These are phyloP conservation scores for Xerophyta viscosa DNA, from an alignment of 106 monocot genomes.

Conservation along the genomic window DNA sequence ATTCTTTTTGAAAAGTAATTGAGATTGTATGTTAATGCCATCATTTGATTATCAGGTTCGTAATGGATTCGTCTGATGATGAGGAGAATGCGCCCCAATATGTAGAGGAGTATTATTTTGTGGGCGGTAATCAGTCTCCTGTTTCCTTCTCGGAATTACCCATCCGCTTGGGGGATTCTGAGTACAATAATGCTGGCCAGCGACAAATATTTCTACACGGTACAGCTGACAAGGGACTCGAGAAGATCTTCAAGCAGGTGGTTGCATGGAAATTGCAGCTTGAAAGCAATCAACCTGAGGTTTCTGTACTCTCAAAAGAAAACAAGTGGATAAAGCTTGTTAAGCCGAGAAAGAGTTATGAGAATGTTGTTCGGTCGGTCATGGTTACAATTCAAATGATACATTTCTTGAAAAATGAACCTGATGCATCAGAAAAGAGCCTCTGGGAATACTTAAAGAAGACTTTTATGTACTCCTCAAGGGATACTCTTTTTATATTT, in stretches of 20 bases:
- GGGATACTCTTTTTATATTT: background rate
- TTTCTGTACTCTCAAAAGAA: conserved; percentile 47
- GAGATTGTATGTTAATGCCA: too few relatives aligned
- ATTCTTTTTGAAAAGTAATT: too few relatives aligned
- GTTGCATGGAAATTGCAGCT: conserved; percentile 60
- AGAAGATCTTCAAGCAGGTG: conserved; percentile 55
- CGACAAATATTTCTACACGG: conserved; percentile 52
- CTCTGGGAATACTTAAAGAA: conserved; percentile 43
- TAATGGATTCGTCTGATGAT: conserved; percentile 46
- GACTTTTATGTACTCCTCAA: conserved; percentile 23
- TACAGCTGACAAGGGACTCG: conserved; percentile 34
- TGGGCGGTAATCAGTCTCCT: conserved; percentile 32
- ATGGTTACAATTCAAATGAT: conserved; percentile 39
- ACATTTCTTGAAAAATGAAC: conserved; percentile 46
- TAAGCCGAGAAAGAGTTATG: conserved; percentile 41
- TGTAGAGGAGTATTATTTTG: conserved; percentile 55
- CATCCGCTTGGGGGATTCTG: conserved; percentile 21
- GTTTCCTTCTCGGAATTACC: conserved; percentile 60
- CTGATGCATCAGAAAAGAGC: conserved; percentile 38
- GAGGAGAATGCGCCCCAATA: conserved; percentile 28
- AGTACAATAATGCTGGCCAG: background rate
- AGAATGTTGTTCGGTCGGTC: conserved; percentile 21
- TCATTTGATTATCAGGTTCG: too few relatives aligned
- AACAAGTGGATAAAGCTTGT: conserved; percentile 50
- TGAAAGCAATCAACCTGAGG: conserved; percentile 24